These are phyloP conservation scores for Yamagishiella unicocca DNA, from an alignment of 139 green algal genomes.

Conservation along the genomic window DNA sequence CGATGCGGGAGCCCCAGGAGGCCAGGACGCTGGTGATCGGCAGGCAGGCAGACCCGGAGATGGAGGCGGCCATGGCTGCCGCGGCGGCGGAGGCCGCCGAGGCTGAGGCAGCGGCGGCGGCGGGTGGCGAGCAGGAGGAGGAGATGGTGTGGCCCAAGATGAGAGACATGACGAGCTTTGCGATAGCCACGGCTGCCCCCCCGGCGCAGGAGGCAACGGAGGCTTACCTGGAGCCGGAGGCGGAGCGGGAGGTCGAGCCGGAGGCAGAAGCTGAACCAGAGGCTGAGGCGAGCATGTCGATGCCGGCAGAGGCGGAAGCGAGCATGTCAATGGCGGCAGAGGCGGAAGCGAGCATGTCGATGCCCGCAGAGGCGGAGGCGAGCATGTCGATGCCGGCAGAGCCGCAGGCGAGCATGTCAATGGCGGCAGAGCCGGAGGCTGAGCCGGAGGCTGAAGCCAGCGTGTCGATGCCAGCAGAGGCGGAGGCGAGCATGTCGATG, in stretches of 20 bases:
- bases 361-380: too few relatives aligned
- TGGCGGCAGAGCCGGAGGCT: too few relatives aligned
- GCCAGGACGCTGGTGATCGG: too few relatives aligned
- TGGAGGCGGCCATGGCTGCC: background rate
- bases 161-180: background rate
- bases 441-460: background rate
- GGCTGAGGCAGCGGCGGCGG: background rate
- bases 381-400: too few relatives aligned
- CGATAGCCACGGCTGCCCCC: background rate
- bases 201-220: too few relatives aligned
- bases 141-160: background rate
- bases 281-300: too few relatives aligned
- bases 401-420: too few relatives aligned
- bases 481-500: background rate
- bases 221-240: background rate
- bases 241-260: background rate
- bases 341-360: conserved; percentile 11
- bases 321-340: background rate
- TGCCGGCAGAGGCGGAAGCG: background rate
- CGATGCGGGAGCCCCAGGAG: background rate
- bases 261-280: background rate
- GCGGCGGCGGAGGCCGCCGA: background rate
- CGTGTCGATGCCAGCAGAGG: background rate
- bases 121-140: background rate
- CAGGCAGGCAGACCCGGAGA: background rate